phyloP scores from a whole-genome alignment of 805 yeast species.

The Candida awuae region DNA sequence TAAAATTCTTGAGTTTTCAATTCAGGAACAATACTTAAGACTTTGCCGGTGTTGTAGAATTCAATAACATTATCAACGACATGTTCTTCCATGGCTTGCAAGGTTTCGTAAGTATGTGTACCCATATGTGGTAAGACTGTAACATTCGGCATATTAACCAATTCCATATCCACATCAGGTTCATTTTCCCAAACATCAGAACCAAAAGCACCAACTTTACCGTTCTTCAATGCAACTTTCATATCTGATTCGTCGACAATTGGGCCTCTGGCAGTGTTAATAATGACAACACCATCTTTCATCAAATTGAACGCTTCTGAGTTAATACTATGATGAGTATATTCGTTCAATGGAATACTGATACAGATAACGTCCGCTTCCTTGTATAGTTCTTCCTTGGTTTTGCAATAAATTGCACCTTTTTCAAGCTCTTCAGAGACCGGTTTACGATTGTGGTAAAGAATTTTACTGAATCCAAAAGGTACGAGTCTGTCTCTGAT shows the following conservation, averaged over 20 bases:
- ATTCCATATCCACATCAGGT: conserved; percentile 60
- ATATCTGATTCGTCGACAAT: conserved; percentile 62
- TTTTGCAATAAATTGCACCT: conserved; percentile 57
- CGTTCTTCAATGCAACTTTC: conserved; percentile 46
- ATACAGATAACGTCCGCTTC: conserved; percentile 64
- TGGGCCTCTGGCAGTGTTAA: conserved; percentile 87
- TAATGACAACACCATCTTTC: conserved; percentile 71
- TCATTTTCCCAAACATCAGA: conserved; percentile 71
- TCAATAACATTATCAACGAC: conserved; percentile 59
- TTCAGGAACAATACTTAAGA: conserved; percentile 77
- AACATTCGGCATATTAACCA: conserved; percentile 57
- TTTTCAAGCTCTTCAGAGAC: conserved; percentile 55
- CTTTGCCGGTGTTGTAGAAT: conserved; percentile 58
- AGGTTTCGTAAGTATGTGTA: conserved; percentile 68
- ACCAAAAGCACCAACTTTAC: conserved; percentile 62
- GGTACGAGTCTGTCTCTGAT: conserved; percentile 64
- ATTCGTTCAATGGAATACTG: conserved; percentile 66
- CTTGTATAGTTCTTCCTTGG: conserved; percentile 58
- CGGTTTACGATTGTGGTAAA: conserved; percentile 64
- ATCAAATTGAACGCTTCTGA: conserved; percentile 51
- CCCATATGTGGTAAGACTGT: conserved; percentile 86
- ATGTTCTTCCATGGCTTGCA: conserved; percentile 71
- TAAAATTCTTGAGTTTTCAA: no score
- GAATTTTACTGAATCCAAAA: conserved; percentile 64
- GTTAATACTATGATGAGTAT: conserved; percentile 65